These are phyloP conservation scores for Paraphaeosphaeria sporulosa DNA, from an alignment of 2,329 filamentous ascomycete genomes.

Conservation along the genomic window DNA sequence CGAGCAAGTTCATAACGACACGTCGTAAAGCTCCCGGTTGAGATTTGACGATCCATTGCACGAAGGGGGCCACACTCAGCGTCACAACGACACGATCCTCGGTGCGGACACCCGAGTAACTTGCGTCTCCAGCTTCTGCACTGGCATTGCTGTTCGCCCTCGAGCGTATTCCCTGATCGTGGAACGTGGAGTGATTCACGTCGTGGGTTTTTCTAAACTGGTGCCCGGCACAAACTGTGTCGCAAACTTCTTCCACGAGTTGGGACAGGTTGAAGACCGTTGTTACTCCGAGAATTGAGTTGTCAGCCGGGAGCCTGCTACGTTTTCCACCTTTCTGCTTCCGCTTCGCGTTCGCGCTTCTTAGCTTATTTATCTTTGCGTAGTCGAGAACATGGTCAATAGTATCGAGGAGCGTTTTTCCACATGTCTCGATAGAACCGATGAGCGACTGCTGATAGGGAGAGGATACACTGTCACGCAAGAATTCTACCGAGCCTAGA, in stretches of 20 bases:
- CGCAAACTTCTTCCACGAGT: conserved; percentile 60
- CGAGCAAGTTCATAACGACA: conserved; percentile 47
- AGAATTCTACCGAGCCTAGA: conserved; percentile 53
- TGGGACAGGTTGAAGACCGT: conserved; percentile 41
- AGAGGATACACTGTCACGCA: conserved; percentile 38
- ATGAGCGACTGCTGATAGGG: conserved; percentile 52
- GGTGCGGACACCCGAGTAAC: conserved; percentile 16
- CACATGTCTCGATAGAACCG: conserved; percentile 46
- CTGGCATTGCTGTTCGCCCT: conserved; percentile 25
- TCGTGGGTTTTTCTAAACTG: conserved; percentile 46
- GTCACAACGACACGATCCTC: conserved; percentile 38
- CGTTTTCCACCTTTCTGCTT: conserved; percentile 28
- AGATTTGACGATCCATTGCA: conserved; percentile 39
- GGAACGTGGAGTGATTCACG: conserved; percentile 30
- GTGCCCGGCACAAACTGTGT: conserved; percentile 62
- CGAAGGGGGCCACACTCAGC: conserved; percentile 37
- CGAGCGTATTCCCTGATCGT: conserved; percentile 30
- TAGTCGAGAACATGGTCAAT: conserved; percentile 50
- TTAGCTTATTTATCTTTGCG: conserved; percentile 47
- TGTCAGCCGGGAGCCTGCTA: conserved; percentile 32
- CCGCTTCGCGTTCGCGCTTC: conserved; percentile 27
- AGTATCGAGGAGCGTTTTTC: conserved; percentile 49
- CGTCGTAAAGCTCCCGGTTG: conserved; percentile 42
- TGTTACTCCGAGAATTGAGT: conserved; percentile 40
- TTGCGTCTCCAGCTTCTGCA: conserved; percentile 14